These are phyloP conservation scores for Pestalotiopsis sp. DNA, from an alignment of 2,329 filamentous ascomycete species.

Conservation along the genomic window DNA sequence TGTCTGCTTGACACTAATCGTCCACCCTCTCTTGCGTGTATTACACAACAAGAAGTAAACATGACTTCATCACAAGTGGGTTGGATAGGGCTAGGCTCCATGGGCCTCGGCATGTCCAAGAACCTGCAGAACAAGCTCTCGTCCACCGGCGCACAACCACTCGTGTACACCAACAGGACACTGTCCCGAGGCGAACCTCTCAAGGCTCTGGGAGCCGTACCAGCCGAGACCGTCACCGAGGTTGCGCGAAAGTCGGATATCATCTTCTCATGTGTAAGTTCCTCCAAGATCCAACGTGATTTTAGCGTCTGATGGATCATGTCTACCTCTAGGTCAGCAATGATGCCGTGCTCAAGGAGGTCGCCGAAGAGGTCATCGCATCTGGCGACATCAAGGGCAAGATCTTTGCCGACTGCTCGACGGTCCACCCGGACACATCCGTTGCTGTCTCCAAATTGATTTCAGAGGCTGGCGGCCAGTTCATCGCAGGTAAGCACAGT, in stretches of 20 bases:
- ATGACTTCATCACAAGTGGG: conserved; percentile 17
- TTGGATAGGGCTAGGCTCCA: conserved; percentile 25
- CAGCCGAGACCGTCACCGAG: conserved; percentile 23
- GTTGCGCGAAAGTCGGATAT: conserved; percentile 31
- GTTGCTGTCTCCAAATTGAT: conserved; percentile 32
- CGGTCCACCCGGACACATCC: conserved; percentile 35
- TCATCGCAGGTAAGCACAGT: conserved; percentile 19
- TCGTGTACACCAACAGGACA: conserved; percentile 42
- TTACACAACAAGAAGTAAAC: neutral
- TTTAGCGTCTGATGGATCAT: neutral
- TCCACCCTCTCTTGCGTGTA: neutral
- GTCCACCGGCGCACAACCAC: conserved; percentile 15
- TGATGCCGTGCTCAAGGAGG: conserved; percentile 34
- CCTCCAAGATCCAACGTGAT: neutral
- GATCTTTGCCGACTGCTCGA: conserved; percentile 31
- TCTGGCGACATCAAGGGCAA: conserved; percentile 28
- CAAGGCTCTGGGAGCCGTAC: conserved; percentile 33
- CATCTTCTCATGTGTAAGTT: conserved; percentile 29
- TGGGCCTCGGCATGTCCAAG: conserved; percentile 25
- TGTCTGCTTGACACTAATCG: neutral
- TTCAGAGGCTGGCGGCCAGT: conserved; percentile 33
- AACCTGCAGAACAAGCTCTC: conserved; percentile 26
- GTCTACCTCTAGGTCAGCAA: conserved; percentile 28
- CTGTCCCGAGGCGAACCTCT: conserved; percentile 37
- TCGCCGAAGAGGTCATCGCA: conserved; percentile 17